A percentile compares a stretch with the other conserved stretches of the same genome.
phyloP scores from a whole-genome alignment of 2,329 filamentous ascomycete species.

The Colletotrichum sp. region DNA sequence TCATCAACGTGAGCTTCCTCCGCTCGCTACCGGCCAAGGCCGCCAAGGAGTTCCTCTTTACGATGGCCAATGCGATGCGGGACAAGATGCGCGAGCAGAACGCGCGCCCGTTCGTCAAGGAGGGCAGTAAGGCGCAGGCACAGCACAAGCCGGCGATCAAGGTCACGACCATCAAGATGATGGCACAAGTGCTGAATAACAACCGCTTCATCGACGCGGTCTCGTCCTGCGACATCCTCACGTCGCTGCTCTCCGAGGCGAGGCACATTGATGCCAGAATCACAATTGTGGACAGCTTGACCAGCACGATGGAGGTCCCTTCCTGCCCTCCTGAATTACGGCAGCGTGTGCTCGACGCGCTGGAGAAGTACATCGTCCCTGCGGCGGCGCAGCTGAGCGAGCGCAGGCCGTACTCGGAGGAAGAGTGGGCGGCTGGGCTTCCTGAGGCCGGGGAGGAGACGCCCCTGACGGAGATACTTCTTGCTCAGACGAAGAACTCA shows the following conservation, averaged over 20 bases:
- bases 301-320: conserved; percentile 25
- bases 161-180: conserved; percentile 41
- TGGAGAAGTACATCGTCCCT: conserved; percentile 31
- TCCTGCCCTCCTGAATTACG: conserved; percentile 18
- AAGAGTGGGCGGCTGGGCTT: conserved; percentile 28
- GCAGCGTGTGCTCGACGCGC: conserved; percentile 26
- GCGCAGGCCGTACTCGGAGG: conserved; percentile 27
- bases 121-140: background rate
- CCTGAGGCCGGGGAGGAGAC: conserved; percentile 18
- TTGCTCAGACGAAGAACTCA: background rate
- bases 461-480: conserved; percentile 21
- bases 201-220: conserved; percentile 29
- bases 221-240: conserved; percentile 31
- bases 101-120: background rate
- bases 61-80: conserved; percentile 29
- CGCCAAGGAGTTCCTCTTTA: conserved; percentile 29
- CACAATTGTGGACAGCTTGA: conserved; percentile 32
- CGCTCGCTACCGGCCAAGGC: conserved; percentile 28
- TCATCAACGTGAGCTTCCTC: conserved; percentile 32
- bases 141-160: conserved; percentile 27
- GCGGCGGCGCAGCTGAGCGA: conserved; percentile 34
- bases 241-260: conserved; percentile 30
- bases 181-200: conserved; percentile 36
- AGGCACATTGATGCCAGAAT: conserved; percentile 36
- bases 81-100: conserved; percentile 32